Base-by-base conservation (phyloP, 108 stramenopile species). In the Cyclotella atomus region DNA sequence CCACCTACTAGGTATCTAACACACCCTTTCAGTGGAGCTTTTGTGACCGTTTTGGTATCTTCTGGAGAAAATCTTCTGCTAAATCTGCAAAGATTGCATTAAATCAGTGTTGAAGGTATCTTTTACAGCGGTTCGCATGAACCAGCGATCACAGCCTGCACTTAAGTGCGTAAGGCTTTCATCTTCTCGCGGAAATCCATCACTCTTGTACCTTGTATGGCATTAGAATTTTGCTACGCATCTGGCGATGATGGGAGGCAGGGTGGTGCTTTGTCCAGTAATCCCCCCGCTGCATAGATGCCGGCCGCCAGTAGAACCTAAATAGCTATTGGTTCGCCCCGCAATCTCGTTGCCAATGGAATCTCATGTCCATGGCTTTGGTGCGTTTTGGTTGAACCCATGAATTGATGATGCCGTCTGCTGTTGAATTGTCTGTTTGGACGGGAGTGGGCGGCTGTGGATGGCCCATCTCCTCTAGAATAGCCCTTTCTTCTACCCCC, bases 371-470 rank as follows among this genome's bases (percentile, higher is more conserved):
- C 64, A 65, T 65, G 2, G 45, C 44, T 49, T 65, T 65, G 0
- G 64, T 65, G 1, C 72, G 68, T 16, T 75, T 64, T 68, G 84
- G 77, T 68, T 83, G 79, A 2, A 88, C 71, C 1, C 63, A 55
- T 54, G 44, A 68, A 34, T 74, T 79, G 41, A 69, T 53, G 15
- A 88, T 77, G 52, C 83, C 87, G 23, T 32, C 54, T 47, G 87
- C 86, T 2, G 73, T 73, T 17, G 56, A 52, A n/a, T n/a, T n/a
- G n/a, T n/a, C n/a, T n/a, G n/a, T n/a, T n/a, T n/a, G n/a, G n/a
- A n/a, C n/a, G n/a, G n/a, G n/a, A n/a, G n/a, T n/a, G 1, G 38
- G 60, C 2, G 60, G 60, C 23, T 61, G 60, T 25, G 10, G 72
- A 33, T 84, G 80, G 52, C 78, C 68, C 46, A 65, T 65, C 33